phyloP scores from a whole-genome alignment of 1,284 basidiomycete species.

The Cutaneotrichosporon dermatis region DNA sequence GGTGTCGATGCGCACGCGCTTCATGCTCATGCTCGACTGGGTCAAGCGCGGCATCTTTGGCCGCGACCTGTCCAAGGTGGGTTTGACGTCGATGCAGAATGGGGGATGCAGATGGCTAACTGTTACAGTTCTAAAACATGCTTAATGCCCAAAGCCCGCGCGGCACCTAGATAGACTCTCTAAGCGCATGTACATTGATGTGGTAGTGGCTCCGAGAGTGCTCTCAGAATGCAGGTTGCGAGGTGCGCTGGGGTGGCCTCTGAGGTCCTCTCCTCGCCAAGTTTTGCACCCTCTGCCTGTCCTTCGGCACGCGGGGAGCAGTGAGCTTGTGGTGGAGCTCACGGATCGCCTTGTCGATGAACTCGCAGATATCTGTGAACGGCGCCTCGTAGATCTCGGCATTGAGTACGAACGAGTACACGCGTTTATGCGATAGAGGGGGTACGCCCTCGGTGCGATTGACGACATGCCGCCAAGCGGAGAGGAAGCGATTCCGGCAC shows the following conservation, averaged over 20 bases:
- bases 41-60: conserved; percentile 75
- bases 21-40: conserved; percentile 93
- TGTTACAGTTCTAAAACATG: background rate
- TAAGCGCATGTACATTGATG: background rate
- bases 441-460: background rate
- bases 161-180: no score
- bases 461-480: background rate
- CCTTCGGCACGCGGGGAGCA: no score
- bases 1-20: conserved; percentile 76
- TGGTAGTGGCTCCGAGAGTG: background rate
- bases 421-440: background rate
- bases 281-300: no score
- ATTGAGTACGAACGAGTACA: background rate
- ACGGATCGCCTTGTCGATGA: background rate
- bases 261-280: no score
- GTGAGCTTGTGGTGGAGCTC: background rate
- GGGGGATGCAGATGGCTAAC: background rate
- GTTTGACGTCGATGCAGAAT: background rate
- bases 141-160: background rate
- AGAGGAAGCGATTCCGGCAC: background rate
- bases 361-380: background rate
- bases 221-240: no score
- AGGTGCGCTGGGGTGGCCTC: no score
- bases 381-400: background rate
- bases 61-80: conserved; percentile 66